These are phyloP conservation scores for Pseudonitzschia pungens DNA, from an alignment of 108 stramenopile species.

Conservation along the genomic window DNA sequence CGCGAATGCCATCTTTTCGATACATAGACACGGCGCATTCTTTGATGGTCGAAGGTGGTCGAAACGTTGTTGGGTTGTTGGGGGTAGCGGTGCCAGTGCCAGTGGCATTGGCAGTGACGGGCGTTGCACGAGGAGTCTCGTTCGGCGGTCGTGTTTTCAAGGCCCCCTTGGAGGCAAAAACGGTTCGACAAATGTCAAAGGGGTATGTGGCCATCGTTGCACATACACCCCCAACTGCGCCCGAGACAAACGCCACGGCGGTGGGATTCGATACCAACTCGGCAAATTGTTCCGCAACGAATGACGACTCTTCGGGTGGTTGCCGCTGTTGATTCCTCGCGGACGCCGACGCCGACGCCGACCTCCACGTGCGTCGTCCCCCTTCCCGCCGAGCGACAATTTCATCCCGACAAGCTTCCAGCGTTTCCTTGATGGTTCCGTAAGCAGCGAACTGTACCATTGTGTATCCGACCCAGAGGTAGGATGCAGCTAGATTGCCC, in stretches of 20 bases:
- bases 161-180: slow-evolving; percentile 83
- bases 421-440: slow-evolving; percentile 28
- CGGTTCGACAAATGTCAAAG: slow-evolving; percentile 90
- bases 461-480: slow-evolving; percentile 90
- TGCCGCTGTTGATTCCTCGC: neutral
- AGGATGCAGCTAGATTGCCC: slow-evolving; percentile 90
- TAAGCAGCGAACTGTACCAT: slow-evolving; percentile 89
- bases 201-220: slow-evolving; percentile 92
- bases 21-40: slow-evolving; percentile 67
- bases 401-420: neutral
- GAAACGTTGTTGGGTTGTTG: slow-evolving; percentile 5
- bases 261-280: slow-evolving; percentile 21
- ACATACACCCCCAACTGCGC: slow-evolving; percentile 75
- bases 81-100: neutral
- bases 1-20: slow-evolving; percentile 51
- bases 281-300: neutral
- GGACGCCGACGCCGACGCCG: neutral
- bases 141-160: neutral
- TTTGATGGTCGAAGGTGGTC: slow-evolving; percentile 54
- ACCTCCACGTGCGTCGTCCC: neutral
- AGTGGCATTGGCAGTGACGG: slow-evolving; percentile 4
- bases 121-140: too few species aligned
- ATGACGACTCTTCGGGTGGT: neutral
- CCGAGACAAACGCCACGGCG: slow-evolving; percentile 64
- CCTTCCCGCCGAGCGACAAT: neutral